These are phyloP conservation scores for Xanthoconium purpureum DNA, from an alignment of 768 basidiomycete species.

Conservation along the genomic window DNA sequence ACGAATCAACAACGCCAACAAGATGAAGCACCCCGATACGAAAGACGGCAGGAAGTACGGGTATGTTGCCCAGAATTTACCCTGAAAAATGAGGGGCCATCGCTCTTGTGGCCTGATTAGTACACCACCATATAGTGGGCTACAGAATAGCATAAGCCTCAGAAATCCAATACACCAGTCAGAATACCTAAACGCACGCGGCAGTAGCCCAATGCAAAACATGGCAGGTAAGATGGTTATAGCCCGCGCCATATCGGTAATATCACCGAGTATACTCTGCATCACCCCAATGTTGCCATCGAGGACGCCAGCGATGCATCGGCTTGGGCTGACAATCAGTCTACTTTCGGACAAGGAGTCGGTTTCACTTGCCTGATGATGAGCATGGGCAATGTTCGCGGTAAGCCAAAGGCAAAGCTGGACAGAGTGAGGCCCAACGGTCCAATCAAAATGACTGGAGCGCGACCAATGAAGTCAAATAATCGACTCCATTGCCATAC, in stretches of 20 bases:
- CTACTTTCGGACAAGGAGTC: background rate
- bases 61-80: slow-evolving; percentile 35
- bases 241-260: too few species aligned
- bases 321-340: slow-evolving; percentile 26
- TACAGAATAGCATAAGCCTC: slow-evolving; percentile 16
- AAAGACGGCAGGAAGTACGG: slow-evolving; percentile 40
- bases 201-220: too few species aligned
- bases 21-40: slow-evolving; percentile 15
- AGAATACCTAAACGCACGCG: too few species aligned
- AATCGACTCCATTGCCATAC: slow-evolving; percentile 62
- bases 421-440: slow-evolving; percentile 50
- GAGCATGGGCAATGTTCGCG: slow-evolving; percentile 50
- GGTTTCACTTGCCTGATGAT: slow-evolving; percentile 45
- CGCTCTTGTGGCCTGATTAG: slow-evolving; percentile 53
- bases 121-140: slow-evolving; percentile 58
- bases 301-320: slow-evolving; percentile 35
- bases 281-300: slow-evolving; percentile 46
- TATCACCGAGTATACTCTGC: background rate
- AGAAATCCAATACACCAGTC: too few species aligned
- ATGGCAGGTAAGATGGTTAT: too few species aligned
- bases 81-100: slow-evolving; percentile 41
- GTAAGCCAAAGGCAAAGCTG: slow-evolving; percentile 58
- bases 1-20: slow-evolving; percentile 17
- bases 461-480: slow-evolving; percentile 59
- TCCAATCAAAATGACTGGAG: slow-evolving; percentile 55